Conservation (phyloP, 2,329 filamentous ascomycete genomes). For the Diaporthe aspalathi region DNA sequence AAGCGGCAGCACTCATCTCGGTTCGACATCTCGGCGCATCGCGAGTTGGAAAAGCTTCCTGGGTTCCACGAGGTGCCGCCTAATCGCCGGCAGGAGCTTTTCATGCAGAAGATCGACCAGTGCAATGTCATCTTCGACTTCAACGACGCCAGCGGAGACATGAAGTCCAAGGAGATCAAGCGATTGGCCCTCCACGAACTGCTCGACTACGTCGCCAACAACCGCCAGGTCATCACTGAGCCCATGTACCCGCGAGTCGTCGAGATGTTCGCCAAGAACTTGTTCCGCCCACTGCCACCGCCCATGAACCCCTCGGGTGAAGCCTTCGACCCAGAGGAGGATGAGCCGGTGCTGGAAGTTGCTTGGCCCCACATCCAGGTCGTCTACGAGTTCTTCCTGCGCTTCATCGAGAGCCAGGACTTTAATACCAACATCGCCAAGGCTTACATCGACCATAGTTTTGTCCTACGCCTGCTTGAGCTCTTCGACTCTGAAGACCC, state of each 20-base stretch:
- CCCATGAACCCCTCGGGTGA: constrained; percentile 98
- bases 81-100: constrained; percentile 92
- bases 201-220: constrained; percentile 98
- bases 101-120: constrained; percentile 99
- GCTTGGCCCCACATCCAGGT: constrained; percentile 99
- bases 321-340: constrained; percentile 97
- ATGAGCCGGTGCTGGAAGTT: constrained; percentile 96
- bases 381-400: constrained; percentile 98
- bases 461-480: constrained; percentile 96
- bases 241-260: constrained; percentile 99
- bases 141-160: constrained; percentile 96
- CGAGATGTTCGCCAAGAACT: constrained; percentile 99
- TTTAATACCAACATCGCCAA: constrained; percentile 99
- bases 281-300: constrained; percentile 96
- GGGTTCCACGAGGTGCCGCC: constrained; percentile 98
- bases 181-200: constrained; percentile 94
- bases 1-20: constrained; percentile 97
- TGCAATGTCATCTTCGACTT: constrained; percentile 99
- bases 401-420: constrained; percentile 99
- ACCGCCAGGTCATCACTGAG: constrained; percentile 97
- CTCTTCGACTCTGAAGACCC: constrained; percentile 98
- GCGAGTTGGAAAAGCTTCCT: constrained; percentile 95
- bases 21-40: constrained; percentile 96
- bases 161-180: constrained; percentile 99
- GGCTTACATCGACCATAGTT: constrained; percentile 97